Evolutionary conservation across 1,139 yeast genomes (phyloP).

Genomic region (Nadsonia starkeyi-henricii): DNA sequence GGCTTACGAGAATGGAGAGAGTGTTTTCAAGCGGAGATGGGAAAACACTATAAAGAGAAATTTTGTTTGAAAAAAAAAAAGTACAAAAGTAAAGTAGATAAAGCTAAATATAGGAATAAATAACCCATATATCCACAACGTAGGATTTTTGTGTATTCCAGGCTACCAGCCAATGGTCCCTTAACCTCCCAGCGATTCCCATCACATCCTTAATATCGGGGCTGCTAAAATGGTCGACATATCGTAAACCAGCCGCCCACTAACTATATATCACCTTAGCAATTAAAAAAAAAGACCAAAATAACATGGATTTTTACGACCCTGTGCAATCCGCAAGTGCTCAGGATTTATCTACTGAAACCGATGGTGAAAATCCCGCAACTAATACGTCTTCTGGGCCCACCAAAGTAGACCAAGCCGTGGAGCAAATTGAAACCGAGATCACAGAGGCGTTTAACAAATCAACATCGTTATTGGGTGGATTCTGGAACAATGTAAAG

Average conservation of each 20-base stretch:
- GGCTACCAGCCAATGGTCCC: too few species aligned
- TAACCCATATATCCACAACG: too few species aligned
- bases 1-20: neutral
- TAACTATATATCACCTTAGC: too few species aligned
- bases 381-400: neutral
- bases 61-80: too few species aligned
- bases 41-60: neutral
- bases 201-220: too few species aligned
- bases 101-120: too few species aligned
- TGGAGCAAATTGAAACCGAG: constrained; percentile 28
- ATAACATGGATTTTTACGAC: neutral
- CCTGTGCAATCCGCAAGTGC: neutral
- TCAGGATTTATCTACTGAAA: neutral
- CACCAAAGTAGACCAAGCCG: constrained; percentile 15
- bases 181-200: too few species aligned
- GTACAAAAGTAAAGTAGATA: too few species aligned
- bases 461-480: constrained; percentile 20
- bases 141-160: too few species aligned
- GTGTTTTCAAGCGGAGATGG: neutral
- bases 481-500: constrained; percentile 24
- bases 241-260: too few species aligned
- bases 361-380: neutral
- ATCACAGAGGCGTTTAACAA: constrained; percentile 15
- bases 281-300: too few species aligned
- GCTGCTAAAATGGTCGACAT: too few species aligned